Conservation (phyloP, 192 early-diverging fungal genomes). For the Rhizophagus prolifer region DNA sequence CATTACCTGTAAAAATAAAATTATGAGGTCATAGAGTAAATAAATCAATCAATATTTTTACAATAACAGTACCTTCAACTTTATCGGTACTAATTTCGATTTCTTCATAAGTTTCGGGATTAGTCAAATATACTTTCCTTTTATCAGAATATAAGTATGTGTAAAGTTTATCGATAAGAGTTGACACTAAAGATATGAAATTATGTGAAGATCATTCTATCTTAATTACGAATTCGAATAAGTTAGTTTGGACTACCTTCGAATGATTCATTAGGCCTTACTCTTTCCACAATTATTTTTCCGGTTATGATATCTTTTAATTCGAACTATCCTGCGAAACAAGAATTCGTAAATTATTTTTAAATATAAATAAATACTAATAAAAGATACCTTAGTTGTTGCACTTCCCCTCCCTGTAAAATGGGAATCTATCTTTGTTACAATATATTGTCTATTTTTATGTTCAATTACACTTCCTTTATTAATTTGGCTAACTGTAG, state of each 20-base stretch:
- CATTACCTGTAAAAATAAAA: slow-evolving; percentile 4
- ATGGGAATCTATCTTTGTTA: slow-evolving; percentile 62
- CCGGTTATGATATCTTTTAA: background rate
- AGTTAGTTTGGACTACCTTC: background rate
- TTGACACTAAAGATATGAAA: slow-evolving; percentile 56
- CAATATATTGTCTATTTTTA: slow-evolving; percentile 65
- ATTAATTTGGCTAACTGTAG: slow-evolving; percentile 53
- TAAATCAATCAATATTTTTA: background rate
- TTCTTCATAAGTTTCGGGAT: slow-evolving; percentile 73
- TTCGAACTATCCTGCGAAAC: background rate
- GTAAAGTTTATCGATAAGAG: slow-evolving; percentile 62
- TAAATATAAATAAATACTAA: background rate
- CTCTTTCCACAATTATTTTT: background rate
- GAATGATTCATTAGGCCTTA: background rate
- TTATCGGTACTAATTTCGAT: slow-evolving; percentile 53
- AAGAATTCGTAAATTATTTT: background rate
- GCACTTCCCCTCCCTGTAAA: slow-evolving; percentile 71
- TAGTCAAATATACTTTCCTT: slow-evolving; percentile 61
- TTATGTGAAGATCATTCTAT: too few species aligned
- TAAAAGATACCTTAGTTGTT: slow-evolving; percentile 48
- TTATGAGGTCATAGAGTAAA: background rate
- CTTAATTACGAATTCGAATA: background rate
- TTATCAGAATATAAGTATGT: slow-evolving; percentile 75
- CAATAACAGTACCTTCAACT: slow-evolving; percentile 52
- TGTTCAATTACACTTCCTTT: slow-evolving; percentile 70